Evolutionary conservation across 148 eudicot genomes (phyloP), one percentile per base, ranked within the genome.

Genomic region (Rhododendron griersonianum): DNA sequence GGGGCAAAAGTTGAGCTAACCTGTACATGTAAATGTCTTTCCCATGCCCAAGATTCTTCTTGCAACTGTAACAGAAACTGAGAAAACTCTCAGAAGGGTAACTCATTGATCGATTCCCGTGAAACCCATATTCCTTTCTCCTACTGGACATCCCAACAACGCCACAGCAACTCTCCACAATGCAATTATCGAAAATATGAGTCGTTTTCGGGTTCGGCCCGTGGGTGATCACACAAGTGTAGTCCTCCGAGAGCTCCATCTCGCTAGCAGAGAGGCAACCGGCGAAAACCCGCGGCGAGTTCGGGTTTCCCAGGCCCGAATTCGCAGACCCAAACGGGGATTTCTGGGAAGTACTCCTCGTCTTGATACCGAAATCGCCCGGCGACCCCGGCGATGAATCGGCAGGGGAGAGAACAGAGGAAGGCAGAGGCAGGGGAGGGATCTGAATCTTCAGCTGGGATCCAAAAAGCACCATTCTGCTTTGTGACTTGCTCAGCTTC

Each of bases 191-290:
- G 65, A 92, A 93, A 81, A 93, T 93, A 80, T 89, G 95, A 2
- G 93, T 93, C 9, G 94, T 93, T 75, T 57, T 92, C 61, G 95
- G 93, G 39, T 92, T 91, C 3, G 94, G 91, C 5, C 95, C 94
- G 77, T 90, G 88, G 7, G 95, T 87, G 16, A 93, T 93, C 67
- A 93, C 94, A 61, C 95, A 85, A 61, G 95, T 93, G 35, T 93
- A 93, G 28, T 93, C 95, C 92, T 93, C 95, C 41, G 93, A 91
- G 7, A 92, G 94, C 86, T 91, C 94, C 93, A 93, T 93, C 83
- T 93, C 94, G 77, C 84, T 84, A 11, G 86, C 83, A 69, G 92
- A 91, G 76, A 87, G 89, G 14, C 75, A 86, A 5, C 89, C 81
- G 44, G 74, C 69, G 21, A 88, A 84, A 55, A 71, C 79, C 86